phyloP scores from a whole-genome alignment of 345 rosid species.

The Eucalyptus decipiens region DNA sequence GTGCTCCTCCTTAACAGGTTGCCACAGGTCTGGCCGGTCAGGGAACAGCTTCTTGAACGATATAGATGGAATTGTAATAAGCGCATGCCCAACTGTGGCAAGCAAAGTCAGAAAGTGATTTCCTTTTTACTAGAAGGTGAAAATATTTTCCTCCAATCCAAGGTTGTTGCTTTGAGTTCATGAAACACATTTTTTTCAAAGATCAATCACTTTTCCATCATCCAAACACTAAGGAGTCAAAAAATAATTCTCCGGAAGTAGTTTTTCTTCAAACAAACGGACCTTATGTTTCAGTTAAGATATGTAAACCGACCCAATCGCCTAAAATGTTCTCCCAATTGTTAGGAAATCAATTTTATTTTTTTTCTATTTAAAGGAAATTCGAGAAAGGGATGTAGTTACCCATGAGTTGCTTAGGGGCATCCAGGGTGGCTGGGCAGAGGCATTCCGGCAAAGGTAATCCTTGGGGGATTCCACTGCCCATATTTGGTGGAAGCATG shows the following conservation, averaged over 20 bases:
- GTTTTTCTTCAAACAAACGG: no score
- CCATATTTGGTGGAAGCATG: not conserved
- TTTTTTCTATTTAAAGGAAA: not conserved
- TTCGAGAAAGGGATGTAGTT: not conserved
- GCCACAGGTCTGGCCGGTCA: no score
- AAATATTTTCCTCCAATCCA: not conserved
- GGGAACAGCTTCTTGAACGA: no score
- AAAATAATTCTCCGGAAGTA: no score
- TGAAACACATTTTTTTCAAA: not conserved
- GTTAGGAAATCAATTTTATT: not conserved
- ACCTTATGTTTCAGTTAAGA: no score
- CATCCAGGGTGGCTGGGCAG: no score
- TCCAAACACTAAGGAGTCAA: not conserved
- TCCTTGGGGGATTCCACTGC: not conserved
- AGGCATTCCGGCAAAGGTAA: not conserved
- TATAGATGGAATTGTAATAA: not conserved
- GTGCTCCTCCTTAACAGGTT: no score
- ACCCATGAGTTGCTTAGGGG: not conserved
- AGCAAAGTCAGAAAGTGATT: not conserved
- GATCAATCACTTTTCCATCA: not conserved
- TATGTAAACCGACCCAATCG: not conserved
- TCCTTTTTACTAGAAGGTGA: not conserved
- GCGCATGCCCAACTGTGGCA: not conserved
- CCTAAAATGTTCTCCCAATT: not conserved
- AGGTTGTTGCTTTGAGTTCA: not conserved